Evolutionary conservation across 345 rosid genomes (phyloP).

Genomic region (Reutealis trisperma): DNA sequence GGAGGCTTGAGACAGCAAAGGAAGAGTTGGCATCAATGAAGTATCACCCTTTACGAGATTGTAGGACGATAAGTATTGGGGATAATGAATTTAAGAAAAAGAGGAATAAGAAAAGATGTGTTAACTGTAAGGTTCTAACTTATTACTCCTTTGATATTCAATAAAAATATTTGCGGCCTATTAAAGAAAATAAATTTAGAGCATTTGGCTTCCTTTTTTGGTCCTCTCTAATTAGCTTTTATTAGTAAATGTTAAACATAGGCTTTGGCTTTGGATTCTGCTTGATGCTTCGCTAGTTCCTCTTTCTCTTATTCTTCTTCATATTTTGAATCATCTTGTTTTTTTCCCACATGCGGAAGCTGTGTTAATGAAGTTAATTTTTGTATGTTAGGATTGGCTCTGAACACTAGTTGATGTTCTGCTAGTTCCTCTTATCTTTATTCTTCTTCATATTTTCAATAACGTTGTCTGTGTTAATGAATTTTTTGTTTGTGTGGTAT

Average conservation of each 20-base stretch:
- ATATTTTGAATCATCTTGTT: neutral
- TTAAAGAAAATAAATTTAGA: neutral
- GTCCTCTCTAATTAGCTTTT: neutral
- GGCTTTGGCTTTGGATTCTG: neutral
- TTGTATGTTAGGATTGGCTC: too few relatives aligned
- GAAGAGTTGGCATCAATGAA: conserved; percentile 66
- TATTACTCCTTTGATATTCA: conserved; percentile 13
- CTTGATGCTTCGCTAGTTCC: neutral
- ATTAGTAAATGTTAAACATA: neutral
- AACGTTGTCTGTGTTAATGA: neutral
- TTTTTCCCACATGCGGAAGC: neutral
- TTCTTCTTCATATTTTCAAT: too few relatives aligned
- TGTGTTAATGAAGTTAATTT: neutral
- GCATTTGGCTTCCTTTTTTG: neutral
- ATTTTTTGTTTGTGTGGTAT: neutral
- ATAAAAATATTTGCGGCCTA: neutral
- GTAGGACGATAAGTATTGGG: conserved; percentile 24
- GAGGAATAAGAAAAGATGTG: conserved; percentile 54
- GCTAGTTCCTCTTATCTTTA: too few relatives aligned
- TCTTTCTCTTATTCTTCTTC: neutral
- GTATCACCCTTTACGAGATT: conserved; percentile 74
- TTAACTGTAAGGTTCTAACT: conserved; percentile 39
- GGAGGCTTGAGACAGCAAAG: conserved; percentile 47
- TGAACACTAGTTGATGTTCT: too few relatives aligned
- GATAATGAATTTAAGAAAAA: conserved; percentile 27